Evolutionary conservation across 2,329 filamentous ascomycete species (phyloP), one percentile per base, ranked within the genome.

Genomic region (Xylaria sp.): DNA sequence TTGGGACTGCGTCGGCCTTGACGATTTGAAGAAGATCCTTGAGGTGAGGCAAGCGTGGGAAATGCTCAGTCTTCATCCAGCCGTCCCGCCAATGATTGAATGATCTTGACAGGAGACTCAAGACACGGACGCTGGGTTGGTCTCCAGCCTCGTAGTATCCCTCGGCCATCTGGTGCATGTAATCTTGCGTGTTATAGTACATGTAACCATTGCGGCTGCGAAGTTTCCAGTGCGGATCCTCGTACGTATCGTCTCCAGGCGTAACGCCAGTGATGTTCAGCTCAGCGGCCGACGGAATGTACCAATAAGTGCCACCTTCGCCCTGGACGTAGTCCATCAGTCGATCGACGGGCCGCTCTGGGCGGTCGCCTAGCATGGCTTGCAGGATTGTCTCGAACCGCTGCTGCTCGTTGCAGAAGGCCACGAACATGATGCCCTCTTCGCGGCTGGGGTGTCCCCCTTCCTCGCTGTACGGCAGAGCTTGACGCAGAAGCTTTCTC

Each of bases 41-140:
- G n/a, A 70, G 43, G 28, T 68, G 68, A 18, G 62, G 62, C n/a
- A 70, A 28, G 51, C 54, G 65, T 18, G 68, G 68, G 36, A 71
- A 71, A 8, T 63, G 48, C 9, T 64, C 66, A 18, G 33, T 63
- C 49, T 68, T 71, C 66, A 71, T 71, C 68, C 66, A 71, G 15
- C 68, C 68, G n/a, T 71, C 66, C 52, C 68, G 66, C 68, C 66
- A 71, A 56, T 71, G 68, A 23, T 71, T 71, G 15, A 71, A 71
- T 9, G 66, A 57, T 31, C 62, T 66, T 15, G 68, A 71, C 13
- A 71, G 49, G 12, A 71, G 66, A 10, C 66, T 71, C 41, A 71
- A 33, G 36, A 68, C 58, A 12, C 68, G 68, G 4, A 68, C 62
- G 23, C 66, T 68, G 3, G 66, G 68, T 49, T 68, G 61, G n/a